Conservation (phyloP, 805 yeast genomes). For the Barnettozyma sp. region DNA sequence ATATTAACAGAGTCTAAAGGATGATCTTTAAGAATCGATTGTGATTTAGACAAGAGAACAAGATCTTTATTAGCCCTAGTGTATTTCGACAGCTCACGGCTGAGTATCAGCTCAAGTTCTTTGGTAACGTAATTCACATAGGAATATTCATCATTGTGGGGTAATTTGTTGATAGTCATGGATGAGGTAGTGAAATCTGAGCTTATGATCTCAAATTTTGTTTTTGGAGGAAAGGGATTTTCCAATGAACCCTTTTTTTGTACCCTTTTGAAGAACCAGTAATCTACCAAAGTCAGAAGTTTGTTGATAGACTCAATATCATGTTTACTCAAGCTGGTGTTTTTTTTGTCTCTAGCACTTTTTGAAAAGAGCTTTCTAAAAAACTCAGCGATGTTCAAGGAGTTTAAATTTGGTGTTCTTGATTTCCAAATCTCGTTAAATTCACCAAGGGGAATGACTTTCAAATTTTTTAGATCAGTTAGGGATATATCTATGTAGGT, state of each 20-base stretch:
- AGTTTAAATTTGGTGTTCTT: slow-evolving; percentile 6
- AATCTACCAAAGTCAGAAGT: slow-evolving; percentile 8
- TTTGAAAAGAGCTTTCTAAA: slow-evolving; percentile 4
- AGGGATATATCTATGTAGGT: not conserved
- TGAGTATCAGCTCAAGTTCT: slow-evolving; percentile 9
- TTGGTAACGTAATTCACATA: slow-evolving; percentile 7
- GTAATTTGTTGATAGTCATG: too few relatives aligned
- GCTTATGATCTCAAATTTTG: not conserved
- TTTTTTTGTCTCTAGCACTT: not conserved
- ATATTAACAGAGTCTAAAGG: slow-evolving; percentile 10
- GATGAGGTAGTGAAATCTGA: not conserved
- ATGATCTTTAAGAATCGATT: slow-evolving; percentile 4
- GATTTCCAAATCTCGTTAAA: slow-evolving; percentile 12
- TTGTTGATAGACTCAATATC: slow-evolving; percentile 4
- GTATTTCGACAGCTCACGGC: slow-evolving; percentile 7
- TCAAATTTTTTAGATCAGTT: slow-evolving; percentile 6
- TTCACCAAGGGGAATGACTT: slow-evolving; percentile 9
- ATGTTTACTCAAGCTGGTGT: not conserved
- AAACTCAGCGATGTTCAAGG: slow-evolving; percentile 5
- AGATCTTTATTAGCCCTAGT: slow-evolving; percentile 1
- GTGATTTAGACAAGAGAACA: slow-evolving; percentile 5
- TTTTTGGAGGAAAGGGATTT: slow-evolving; percentile 7
- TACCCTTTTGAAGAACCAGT: slow-evolving; percentile 9
- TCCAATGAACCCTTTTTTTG: slow-evolving; percentile 9
- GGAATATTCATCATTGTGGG: slow-evolving; percentile 3